These are phyloP conservation scores for Lasiodiplodia gonubiensis DNA, from an alignment of 2,329 filamentous ascomycete genomes.

Conservation along the genomic window DNA sequence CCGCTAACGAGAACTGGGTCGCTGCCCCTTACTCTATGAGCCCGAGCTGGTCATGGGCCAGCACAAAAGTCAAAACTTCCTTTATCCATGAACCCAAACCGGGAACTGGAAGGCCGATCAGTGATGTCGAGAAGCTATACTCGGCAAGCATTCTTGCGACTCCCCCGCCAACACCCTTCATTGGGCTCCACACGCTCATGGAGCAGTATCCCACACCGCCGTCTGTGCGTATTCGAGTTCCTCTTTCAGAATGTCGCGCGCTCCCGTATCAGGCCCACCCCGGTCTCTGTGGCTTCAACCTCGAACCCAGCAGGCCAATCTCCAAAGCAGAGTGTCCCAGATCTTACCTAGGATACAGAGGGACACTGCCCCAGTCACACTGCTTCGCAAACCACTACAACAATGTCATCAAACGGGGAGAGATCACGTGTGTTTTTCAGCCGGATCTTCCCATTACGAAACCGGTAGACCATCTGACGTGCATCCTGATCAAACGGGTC, in stretches of 20 bases:
- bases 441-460: background rate
- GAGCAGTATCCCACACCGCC: background rate
- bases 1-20: background rate
- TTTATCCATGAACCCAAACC: background rate
- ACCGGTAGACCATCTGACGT: background rate
- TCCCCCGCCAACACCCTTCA: background rate
- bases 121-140: background rate
- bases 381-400: background rate
- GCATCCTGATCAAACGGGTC: background rate
- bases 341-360: background rate
- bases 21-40: too few species aligned
- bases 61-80: background rate
- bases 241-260: background rate
- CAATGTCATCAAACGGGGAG: background rate
- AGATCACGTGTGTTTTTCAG: background rate
- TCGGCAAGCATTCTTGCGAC: background rate
- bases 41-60: background rate
- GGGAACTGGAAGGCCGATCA: background rate
- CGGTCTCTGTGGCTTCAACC: background rate
- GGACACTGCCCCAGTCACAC: background rate
- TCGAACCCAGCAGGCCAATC: background rate
- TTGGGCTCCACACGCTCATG: background rate
- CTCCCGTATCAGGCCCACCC: background rate
- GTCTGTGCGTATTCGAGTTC: background rate
- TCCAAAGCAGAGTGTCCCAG: background rate